Base-by-base conservation (phyloP, 2,329 filamentous ascomycete species). In the Diaporthe sp. region DNA sequence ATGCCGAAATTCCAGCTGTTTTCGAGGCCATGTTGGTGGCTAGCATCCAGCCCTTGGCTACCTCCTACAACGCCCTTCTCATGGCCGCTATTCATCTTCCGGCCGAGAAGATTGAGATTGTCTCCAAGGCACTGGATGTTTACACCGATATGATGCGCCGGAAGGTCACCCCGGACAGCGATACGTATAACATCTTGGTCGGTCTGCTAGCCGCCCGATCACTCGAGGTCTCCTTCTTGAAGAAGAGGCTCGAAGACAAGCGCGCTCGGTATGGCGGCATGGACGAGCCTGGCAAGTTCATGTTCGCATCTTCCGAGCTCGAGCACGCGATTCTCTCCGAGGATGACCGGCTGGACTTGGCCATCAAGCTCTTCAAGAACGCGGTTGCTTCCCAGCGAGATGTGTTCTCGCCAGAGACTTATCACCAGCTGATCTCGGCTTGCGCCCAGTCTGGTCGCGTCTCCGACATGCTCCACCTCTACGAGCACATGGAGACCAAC, bases 111-210 rank as follows among this genome's bases (percentile, higher is more conserved):
- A 93, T 94, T 72, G 94, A 97, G 85, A 92, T 97, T 71, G 94
- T 98, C 19, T 93, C 95, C 77, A 98, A 98, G 86, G 95, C 95
- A 7, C 89, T 98, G 71, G 96, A 98, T 86, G 94, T 99, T 71
- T 99, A 98, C 84, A 94, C 95, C 22, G 96, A 98, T 82, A 98
- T 99, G 97, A 92, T 98, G 79, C 92, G 93, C 78, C 94, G 96
- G 78, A 93, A 93, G 79, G 93, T 98, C 34, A 86, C 90, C 28
- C 96, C 96, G 10, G 93, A 98, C 82, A 92, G 92, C 72, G 91
- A 94, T 74, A 98, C 96, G 0, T 98, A 98, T 85, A 92, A 95
- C 81, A 95, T 95, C 46, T 88, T 99, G 25, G 94, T 99, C 73
- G 92, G 94, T 75, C 88, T 98, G 53, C 88, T 99, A 71, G 94